phyloP scores from a whole-genome alignment of 257 asterid species.

The Solanum verrucosum region DNA sequence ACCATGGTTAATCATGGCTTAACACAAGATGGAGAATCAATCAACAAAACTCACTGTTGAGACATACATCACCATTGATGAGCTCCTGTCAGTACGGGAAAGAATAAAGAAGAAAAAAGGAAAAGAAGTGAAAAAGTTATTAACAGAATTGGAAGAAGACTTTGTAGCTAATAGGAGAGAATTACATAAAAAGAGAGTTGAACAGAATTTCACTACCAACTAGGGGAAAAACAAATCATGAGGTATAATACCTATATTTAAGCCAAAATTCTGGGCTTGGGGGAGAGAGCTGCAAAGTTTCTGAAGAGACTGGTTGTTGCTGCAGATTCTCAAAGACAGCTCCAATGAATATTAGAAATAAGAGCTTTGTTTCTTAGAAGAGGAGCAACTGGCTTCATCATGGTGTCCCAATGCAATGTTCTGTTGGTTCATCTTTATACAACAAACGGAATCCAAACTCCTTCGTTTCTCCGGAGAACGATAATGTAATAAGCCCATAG shows the following conservation, averaged over 20 bases:
- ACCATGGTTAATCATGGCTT: neutral
- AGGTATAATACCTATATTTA: neutral
- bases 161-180: neutral
- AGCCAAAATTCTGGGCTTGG: neutral
- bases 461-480: neutral
- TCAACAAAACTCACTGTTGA: neutral
- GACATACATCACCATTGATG: neutral
- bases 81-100: neutral
- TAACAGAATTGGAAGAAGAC: neutral
- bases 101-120: too few species aligned
- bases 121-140: neutral
- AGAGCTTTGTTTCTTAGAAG: neutral
- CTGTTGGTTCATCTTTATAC: neutral
- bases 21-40: neutral
- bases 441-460: neutral
- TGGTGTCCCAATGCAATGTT: neutral
- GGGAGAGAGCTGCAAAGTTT: neutral
- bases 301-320: neutral
- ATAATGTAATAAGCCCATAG: neutral
- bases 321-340: neutral
- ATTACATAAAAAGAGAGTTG: neutral
- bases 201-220: neutral
- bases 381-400: neutral
- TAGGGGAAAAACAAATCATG: neutral
- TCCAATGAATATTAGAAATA: neutral